Conservation (phyloP, 192 early-diverging fungal species). For the Geranomyces variabilis region DNA sequence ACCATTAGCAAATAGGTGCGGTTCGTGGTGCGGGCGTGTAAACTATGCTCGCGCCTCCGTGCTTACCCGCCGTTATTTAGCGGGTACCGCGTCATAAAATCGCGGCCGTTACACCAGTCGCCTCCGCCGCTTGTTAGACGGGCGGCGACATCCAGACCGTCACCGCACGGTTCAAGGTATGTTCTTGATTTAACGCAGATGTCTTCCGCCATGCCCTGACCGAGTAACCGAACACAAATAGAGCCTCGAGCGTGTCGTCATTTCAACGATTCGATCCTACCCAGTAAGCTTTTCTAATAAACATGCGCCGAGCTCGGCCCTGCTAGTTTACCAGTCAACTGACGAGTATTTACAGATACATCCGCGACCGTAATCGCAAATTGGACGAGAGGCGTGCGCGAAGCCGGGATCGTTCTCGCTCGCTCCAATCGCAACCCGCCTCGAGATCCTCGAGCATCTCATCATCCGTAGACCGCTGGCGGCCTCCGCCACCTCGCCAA, state of each 20-base stretch:
- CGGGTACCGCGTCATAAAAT: slow-evolving; percentile 12
- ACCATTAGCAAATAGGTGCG: too few relatives aligned
- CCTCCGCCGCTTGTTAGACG: not conserved
- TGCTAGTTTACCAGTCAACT: too few relatives aligned
- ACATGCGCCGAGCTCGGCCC: too few relatives aligned
- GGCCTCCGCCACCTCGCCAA: too few relatives aligned
- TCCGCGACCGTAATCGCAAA: slow-evolving; percentile 30
- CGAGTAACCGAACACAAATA: not conserved
- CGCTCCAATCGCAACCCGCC: too few relatives aligned
- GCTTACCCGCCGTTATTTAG: not conserved
- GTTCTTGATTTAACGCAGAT: not conserved
- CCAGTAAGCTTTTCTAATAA: not conserved
- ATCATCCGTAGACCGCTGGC: too few relatives aligned
- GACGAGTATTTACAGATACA: slow-evolving; percentile 13
- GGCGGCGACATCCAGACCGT: not conserved
- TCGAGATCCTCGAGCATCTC: too few relatives aligned
- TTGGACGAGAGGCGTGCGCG: slow-evolving; percentile 32
- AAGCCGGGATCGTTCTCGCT: slow-evolving; percentile 13
- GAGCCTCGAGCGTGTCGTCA: slow-evolving; percentile 12
- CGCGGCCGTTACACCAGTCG: slow-evolving; percentile 3
- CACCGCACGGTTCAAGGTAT: not conserved
- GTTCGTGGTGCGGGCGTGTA: too few relatives aligned
- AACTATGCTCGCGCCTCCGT: too few relatives aligned
- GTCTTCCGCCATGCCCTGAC: too few relatives aligned
- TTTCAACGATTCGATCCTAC: slow-evolving; percentile 43